Evolutionary conservation across 2,329 filamentous ascomycete species (phyloP).

Genomic region (Alternaria panax): DNA sequence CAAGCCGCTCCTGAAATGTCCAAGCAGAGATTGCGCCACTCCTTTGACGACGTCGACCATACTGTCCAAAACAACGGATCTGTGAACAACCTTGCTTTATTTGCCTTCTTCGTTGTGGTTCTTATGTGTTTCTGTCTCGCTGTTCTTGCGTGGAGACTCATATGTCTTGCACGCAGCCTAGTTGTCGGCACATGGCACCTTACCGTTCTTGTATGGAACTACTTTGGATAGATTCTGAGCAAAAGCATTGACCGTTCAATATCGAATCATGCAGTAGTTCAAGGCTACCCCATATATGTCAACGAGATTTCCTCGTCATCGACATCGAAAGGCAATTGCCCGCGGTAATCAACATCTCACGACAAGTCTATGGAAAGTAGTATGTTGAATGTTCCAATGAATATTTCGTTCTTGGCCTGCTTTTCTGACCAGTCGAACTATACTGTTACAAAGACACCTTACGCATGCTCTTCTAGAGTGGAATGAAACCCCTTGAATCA

Average conservation of each 20-base stretch:
- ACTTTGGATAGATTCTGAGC: background rate
- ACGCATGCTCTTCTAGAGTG: slow-evolving; percentile 14
- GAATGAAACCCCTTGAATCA: slow-evolving; percentile 8
- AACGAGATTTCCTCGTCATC: too few species aligned
- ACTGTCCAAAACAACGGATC: background rate
- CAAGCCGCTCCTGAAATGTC: background rate
- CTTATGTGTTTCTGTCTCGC: background rate
- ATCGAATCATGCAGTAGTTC: background rate
- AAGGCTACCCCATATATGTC: too few species aligned
- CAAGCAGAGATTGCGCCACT: background rate
- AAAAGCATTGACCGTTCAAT: background rate
- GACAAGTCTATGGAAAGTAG: too few species aligned
- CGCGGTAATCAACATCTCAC: too few species aligned
- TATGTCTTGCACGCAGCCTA: background rate
- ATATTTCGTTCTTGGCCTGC: background rate
- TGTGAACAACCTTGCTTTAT: background rate
- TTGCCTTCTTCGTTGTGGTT: background rate
- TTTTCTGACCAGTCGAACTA: background rate
- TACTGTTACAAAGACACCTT: slow-evolving; percentile 4
- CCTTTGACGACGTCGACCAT: background rate
- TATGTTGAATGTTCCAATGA: background rate
- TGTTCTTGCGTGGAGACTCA: background rate
- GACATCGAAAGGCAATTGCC: too few species aligned
- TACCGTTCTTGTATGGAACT: background rate
- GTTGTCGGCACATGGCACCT: background rate